These are phyloP conservation scores for Puccinia hordei DNA, from an alignment of 1,284 basidiomycete genomes.

Conservation along the genomic window DNA sequence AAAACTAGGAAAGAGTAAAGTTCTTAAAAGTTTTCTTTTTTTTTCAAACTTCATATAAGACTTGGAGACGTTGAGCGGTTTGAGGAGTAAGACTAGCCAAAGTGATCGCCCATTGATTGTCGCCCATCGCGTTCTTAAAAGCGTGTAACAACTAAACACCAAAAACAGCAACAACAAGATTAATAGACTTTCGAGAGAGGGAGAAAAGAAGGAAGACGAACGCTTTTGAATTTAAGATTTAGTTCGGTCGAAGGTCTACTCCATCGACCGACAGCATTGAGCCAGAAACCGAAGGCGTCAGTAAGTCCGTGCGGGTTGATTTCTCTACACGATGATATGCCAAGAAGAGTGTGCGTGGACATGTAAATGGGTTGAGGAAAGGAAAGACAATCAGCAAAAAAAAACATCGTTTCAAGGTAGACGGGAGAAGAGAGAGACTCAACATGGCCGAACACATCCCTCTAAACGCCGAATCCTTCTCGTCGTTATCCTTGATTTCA, in stretches of 20 bases:
- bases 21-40: too few relatives aligned
- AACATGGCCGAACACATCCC: constrained; percentile 95
- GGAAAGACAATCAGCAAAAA: background rate
- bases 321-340: constrained; percentile 65
- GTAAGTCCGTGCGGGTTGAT: constrained; percentile 46
- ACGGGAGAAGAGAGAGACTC: background rate
- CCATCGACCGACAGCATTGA: constrained; percentile 91
- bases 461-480: constrained; percentile 99
- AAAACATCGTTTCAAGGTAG: background rate
- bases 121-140: constrained; percentile 43
- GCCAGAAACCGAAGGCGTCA: constrained; percentile 49
- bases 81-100: constrained; percentile 25
- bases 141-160: constrained; percentile 45
- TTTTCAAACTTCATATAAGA: constrained; percentile 39
- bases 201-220: constrained; percentile 52
- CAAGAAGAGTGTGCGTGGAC: constrained; percentile 74
- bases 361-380: constrained; percentile 3
- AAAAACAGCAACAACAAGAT: constrained; percentile 1
- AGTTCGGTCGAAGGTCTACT: constrained; percentile 82
- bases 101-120: constrained; percentile 29
- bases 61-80: constrained; percentile 44
- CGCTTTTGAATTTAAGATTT: constrained; percentile 65
- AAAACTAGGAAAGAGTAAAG: background rate
- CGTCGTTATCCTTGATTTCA: constrained; percentile 98
- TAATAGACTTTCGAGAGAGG: background rate